Evolutionary conservation across 257 asterid genomes (phyloP).

Genomic region (Parsonsia alboflavescens): DNA sequence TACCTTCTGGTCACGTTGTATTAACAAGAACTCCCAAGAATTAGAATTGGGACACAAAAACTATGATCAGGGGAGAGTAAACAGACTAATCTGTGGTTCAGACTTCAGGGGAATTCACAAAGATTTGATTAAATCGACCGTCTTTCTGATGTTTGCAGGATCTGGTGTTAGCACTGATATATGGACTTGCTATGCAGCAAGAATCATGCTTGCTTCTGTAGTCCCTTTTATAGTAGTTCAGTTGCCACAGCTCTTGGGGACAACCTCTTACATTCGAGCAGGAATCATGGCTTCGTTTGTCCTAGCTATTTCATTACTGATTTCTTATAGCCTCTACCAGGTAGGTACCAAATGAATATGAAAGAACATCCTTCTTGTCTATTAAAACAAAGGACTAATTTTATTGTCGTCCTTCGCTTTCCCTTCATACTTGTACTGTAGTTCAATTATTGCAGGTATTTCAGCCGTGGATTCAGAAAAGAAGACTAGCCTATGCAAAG

Average conservation of each 20-base stretch:
- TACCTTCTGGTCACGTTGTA: too few relatives aligned
- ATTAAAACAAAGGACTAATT: neutral
- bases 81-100: neutral
- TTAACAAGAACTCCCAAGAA: too few relatives aligned
- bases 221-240: slow-evolving; percentile 35
- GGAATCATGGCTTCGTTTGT: slow-evolving; percentile 34
- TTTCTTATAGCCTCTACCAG: slow-evolving; percentile 44
- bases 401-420: neutral
- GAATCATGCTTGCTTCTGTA: slow-evolving; percentile 49
- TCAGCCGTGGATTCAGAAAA: slow-evolving; percentile 49
- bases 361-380: too few relatives aligned
- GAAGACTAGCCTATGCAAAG: slow-evolving; percentile 48
- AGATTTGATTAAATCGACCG: too few relatives aligned
- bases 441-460: slow-evolving; percentile 24
- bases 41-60: too few relatives aligned
- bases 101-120: neutral
- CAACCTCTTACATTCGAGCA: slow-evolving; percentile 17
- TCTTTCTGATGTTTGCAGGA: slow-evolving; percentile 22
- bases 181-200: slow-evolving; percentile 44
- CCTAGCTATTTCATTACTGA: slow-evolving; percentile 29
- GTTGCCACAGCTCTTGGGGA: slow-evolving; percentile 16
- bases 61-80: neutral
- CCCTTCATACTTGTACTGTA: too few relatives aligned
- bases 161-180: slow-evolving; percentile 40
- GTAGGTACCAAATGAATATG: slow-evolving; percentile 10